phyloP scores from a whole-genome alignment of 352 stramenopile genomes.

The Globisporangium carolinianum region DNA sequence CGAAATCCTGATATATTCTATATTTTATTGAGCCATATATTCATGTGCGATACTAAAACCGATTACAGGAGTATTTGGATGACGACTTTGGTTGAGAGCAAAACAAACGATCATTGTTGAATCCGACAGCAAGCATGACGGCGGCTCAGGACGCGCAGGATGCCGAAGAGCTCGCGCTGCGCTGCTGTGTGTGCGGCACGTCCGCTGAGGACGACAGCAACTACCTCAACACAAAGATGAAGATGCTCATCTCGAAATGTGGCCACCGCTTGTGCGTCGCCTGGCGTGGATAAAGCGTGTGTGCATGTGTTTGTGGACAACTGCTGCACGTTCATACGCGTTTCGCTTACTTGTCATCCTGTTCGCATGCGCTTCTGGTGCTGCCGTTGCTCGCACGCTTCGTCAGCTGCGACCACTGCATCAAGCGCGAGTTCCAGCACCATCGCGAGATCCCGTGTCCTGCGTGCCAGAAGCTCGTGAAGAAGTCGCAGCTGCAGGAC shows the following conservation, averaged over 20 bases:
- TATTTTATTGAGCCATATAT: too few species aligned
- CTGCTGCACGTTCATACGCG: background rate
- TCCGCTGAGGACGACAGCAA: slow-evolving; percentile 82
- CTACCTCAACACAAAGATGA: slow-evolving; percentile 90
- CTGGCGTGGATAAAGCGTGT: background rate
- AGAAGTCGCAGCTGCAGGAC: slow-evolving; percentile 86
- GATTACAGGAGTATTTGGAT: too few species aligned
- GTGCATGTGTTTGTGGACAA: too few species aligned
- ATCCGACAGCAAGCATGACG: slow-evolving; percentile 13
- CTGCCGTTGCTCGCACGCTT: background rate
- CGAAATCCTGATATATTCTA: too few species aligned
- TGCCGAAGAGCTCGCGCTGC: slow-evolving; percentile 66
- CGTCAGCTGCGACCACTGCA: slow-evolving; percentile 74
- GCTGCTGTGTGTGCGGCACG: slow-evolving; percentile 86
- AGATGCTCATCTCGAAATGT: slow-evolving; percentile 89
- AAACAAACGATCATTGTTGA: too few species aligned
- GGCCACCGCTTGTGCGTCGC: slow-evolving; percentile 79
- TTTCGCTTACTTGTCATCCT: background rate
- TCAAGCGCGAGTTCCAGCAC: slow-evolving; percentile 85
- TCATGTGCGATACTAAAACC: too few species aligned
- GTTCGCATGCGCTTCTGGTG: background rate
- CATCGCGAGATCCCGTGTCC: slow-evolving; percentile 82
- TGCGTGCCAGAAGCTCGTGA: slow-evolving; percentile 76
- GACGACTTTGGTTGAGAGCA: too few species aligned
- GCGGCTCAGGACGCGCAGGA: slow-evolving; percentile 27